These are phyloP conservation scores for slime mould (Dictyostelium discoideum) DNA, from an alignment of 78 protist genomes.

Conservation along the genomic window DNA sequence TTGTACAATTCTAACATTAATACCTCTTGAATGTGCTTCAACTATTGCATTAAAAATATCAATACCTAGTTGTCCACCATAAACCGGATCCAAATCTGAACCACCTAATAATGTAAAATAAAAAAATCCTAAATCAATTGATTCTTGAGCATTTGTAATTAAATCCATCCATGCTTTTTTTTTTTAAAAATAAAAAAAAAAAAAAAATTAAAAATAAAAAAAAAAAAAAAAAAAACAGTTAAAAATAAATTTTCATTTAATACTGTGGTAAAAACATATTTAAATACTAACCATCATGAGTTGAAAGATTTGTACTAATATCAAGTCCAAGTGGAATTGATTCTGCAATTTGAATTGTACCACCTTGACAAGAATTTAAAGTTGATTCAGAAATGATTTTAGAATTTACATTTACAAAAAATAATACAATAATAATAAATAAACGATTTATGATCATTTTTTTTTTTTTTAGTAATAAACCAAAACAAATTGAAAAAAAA, in stretches of 20 bases:
- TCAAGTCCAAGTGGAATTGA: constrained; percentile 51
- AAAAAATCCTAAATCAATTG: constrained; percentile 71
- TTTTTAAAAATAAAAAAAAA: not conserved
- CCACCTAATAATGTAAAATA: constrained; percentile 75
- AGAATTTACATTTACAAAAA: not conserved
- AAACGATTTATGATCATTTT: not conserved
- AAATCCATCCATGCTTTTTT: constrained; percentile 55
- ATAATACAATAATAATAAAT: not conserved
- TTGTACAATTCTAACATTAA: constrained; percentile 71
- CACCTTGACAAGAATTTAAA: not conserved
- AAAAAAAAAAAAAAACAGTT: not conserved
- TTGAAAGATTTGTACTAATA: constrained; percentile 32
- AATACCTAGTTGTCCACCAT: constrained; percentile 74
- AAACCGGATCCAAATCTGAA: not conserved
- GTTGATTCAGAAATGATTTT: not conserved
- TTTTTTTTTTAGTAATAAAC: no score
- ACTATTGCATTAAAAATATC: constrained; percentile 47
- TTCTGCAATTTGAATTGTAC: constrained; percentile 65
- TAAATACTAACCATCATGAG: constrained; percentile 11
- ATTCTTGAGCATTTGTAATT: constrained; percentile 66
- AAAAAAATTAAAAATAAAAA: not conserved
- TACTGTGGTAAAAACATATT: no score
- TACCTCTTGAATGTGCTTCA: constrained; percentile 52
- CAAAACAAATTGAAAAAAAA: no score
- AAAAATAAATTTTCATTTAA: no score